Conservation (phyloP, 2,329 filamentous ascomycete species). For the Ilyonectria destructans region DNA sequence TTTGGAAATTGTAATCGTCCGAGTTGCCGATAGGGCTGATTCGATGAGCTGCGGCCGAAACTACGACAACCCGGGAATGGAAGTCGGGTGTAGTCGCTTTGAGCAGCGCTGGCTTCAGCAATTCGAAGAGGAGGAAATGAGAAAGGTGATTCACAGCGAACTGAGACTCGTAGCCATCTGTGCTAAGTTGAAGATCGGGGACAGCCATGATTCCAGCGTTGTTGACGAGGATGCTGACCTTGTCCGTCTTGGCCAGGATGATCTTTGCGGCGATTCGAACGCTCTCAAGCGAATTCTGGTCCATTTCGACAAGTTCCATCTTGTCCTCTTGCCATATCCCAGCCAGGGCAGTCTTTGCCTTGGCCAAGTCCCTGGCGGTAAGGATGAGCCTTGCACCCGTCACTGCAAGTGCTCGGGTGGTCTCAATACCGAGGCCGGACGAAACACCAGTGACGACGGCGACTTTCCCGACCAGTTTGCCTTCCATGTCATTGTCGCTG, state of each 20-base stretch:
- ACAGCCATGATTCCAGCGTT: constrained; percentile 61
- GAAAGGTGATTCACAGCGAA: constrained; percentile 49
- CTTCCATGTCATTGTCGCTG: constrained; percentile 18
- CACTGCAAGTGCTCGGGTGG: constrained; percentile 13
- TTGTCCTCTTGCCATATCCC: constrained; percentile 14
- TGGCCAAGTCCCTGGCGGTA: constrained; percentile 19
- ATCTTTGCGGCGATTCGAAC: constrained; percentile 49
- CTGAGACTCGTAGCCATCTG: constrained; percentile 46
- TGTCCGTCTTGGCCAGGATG: constrained; percentile 49
- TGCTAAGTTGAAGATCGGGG: constrained; percentile 38
- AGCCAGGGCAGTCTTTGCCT: constrained; percentile 14
- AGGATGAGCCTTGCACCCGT: constrained; percentile 21
- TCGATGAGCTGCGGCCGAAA: constrained; percentile 62
- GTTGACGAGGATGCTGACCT: constrained; percentile 60
- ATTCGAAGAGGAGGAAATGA: constrained; percentile 52
- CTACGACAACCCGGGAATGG: constrained; percentile 63
- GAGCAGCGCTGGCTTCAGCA: constrained; percentile 61
- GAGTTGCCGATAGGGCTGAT: constrained; percentile 22
- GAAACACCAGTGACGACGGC: constrained; percentile 36
- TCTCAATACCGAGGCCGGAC: constrained; percentile 24
- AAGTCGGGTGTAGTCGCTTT: constrained; percentile 56
- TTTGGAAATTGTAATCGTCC: constrained; percentile 38
- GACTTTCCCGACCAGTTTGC: constrained; percentile 20
- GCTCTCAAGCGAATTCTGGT: constrained; percentile 38
- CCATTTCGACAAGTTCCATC: constrained; percentile 26